Conservation (phyloP, 768 basidiomycete species). For the Leccinum ochraceum region DNA sequence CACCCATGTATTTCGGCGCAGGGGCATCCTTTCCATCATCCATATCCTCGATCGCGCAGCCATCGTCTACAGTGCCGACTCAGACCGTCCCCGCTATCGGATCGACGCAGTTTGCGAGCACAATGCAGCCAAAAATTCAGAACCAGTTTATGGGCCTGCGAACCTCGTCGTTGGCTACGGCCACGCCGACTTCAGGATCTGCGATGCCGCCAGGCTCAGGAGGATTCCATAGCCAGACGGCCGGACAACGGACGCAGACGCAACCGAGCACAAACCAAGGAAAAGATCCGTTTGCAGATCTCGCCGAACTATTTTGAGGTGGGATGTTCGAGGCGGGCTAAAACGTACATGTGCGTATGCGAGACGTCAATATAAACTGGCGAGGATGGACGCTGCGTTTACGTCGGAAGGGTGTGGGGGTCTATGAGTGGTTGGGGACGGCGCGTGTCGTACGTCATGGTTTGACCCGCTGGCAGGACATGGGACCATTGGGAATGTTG, state of each 20-base stretch:
- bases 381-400: slow-evolving; percentile 5
- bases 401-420: not conserved
- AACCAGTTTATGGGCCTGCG: slow-evolving; percentile 10
- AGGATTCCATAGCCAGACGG: slow-evolving; percentile 6
- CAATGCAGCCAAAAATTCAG: slow-evolving; percentile 23
- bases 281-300: slow-evolving; percentile 85
- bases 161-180: slow-evolving; percentile 1
- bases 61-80: slow-evolving; percentile 4
- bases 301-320: slow-evolving; percentile 68
- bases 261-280: slow-evolving; percentile 32
- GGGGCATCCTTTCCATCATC: slow-evolving; percentile 4
- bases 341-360: not conserved
- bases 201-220: not conserved
- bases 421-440: no score
- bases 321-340: not conserved
- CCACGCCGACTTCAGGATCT: no score
- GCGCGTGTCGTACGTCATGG: no score
- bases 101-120: slow-evolving; percentile 9
- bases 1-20: slow-evolving; percentile 10
- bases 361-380: not conserved
- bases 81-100: not conserved
- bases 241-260: slow-evolving; percentile 22
- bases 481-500: no score
- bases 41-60: slow-evolving; percentile 8
- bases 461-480: no score